These are phyloP conservation scores for Sabuloglossum arenarium DNA, from an alignment of 495 filamentous ascomycete genomes.

Conservation along the genomic window DNA sequence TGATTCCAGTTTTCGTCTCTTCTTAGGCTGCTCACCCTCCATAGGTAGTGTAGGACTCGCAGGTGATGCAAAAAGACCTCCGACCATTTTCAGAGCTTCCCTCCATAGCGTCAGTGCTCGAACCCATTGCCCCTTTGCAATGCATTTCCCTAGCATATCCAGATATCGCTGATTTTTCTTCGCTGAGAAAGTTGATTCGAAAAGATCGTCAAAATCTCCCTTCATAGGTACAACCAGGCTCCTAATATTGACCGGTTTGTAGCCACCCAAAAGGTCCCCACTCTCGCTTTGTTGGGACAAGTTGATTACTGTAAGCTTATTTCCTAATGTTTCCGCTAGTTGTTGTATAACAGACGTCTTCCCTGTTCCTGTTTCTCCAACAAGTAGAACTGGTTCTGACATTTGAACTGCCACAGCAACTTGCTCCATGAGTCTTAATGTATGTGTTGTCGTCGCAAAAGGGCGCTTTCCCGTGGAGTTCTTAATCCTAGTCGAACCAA, in stretches of 20 bases:
- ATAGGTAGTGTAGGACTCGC: constrained; percentile 18
- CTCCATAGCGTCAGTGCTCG: constrained; percentile 69
- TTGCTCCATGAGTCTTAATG: constrained; percentile 56
- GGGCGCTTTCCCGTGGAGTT: constrained; percentile 19
- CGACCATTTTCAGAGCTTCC: constrained; percentile 69
- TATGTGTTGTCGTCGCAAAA: constrained; percentile 57
- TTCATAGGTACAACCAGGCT: constrained; percentile 76
- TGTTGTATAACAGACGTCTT: constrained; percentile 94
- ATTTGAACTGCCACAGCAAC: constrained; percentile 63
- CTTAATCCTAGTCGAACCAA: not conserved
- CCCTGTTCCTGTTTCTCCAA: constrained; percentile 94
- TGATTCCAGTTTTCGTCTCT: constrained; percentile 65
- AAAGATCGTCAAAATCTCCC: constrained; percentile 81
- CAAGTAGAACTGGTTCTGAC: constrained; percentile 73
- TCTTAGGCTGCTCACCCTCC: constrained; percentile 41
- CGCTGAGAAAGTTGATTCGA: constrained; percentile 61
- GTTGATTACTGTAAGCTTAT: constrained; percentile 76
- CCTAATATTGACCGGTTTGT: constrained; percentile 82
- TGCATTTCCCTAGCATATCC: constrained; percentile 52
- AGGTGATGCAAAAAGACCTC: constrained; percentile 36
- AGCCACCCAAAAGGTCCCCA: constrained; percentile 80
- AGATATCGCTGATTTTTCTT: constrained; percentile 76
- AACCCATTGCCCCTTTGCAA: constrained; percentile 66
- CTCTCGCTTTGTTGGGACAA: constrained; percentile 94
- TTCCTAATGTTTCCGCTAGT: constrained; percentile 58